A percentile compares a stretch with the other conserved stretches of the same genome.
phyloP scores from a whole-genome alignment of 148 eudicot species.

The Rheum nobile region DNA sequence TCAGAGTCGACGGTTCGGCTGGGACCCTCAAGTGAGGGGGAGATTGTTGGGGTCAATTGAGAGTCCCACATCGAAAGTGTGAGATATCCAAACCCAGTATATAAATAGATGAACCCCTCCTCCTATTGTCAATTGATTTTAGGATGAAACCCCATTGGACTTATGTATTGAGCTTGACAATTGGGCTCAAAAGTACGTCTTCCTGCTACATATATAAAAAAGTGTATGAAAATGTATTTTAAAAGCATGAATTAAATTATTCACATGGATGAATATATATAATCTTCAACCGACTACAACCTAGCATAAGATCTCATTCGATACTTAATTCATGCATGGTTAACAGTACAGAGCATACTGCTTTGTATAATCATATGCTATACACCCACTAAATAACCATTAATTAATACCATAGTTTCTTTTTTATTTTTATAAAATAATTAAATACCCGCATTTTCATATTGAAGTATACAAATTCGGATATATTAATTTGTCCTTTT shows the following conservation, averaged over 20 bases:
- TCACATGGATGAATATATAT: not conserved
- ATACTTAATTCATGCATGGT: not conserved
- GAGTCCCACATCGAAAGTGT: no score
- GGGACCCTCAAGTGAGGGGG: no score
- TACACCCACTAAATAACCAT: not conserved
- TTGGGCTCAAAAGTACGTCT: no score
- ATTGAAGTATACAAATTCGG: not conserved
- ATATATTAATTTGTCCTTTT: not conserved
- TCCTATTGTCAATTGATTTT: no score
- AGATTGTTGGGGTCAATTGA: no score
- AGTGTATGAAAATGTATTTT: not conserved
- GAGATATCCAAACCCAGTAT: no score
- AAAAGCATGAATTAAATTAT: not conserved
- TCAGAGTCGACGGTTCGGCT: no score
- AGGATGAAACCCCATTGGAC: no score
- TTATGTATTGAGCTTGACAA: no score
- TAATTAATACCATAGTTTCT: not conserved
- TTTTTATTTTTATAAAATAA: not conserved
- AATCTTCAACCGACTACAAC: slow-evolving; percentile 2
- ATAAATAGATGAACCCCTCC: no score
- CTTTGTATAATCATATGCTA: not conserved
- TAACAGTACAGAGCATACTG: not conserved
- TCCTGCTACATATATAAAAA: no score
- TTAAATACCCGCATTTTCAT: not conserved
- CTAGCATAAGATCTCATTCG: not conserved